phyloP scores from a whole-genome alignment of 345 rosid genomes.

The Eutrema japonicum region DNA sequence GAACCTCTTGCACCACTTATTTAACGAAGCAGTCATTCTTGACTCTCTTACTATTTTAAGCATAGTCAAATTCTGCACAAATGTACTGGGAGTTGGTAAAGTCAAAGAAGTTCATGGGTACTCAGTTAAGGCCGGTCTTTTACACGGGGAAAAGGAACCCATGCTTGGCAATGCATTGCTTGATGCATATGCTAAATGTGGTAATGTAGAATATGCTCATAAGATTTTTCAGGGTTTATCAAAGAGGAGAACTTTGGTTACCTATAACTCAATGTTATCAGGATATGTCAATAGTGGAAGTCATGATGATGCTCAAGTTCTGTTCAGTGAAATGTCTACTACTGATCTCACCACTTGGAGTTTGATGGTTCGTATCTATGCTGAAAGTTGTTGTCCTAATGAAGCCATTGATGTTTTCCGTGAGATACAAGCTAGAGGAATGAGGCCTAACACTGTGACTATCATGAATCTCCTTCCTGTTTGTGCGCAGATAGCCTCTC shows the following conservation, averaged over 20 bases:
- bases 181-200: constrained; percentile 77
- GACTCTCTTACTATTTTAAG: constrained; percentile 43
- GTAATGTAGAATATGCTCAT: constrained; percentile 58
- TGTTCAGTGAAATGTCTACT: constrained; percentile 53
- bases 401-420: constrained; percentile 61
- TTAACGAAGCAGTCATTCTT: constrained; percentile 52
- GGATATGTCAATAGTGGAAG: constrained; percentile 61
- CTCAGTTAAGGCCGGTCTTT: constrained; percentile 56
- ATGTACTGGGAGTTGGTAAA: constrained; percentile 44
- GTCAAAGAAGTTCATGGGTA: constrained; percentile 81
- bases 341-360: constrained; percentile 81
- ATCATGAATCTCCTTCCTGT: constrained; percentile 76
- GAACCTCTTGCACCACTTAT: constrained; percentile 53
- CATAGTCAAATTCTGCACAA: constrained; percentile 40
- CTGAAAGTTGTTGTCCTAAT: constrained; percentile 53
- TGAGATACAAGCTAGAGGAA: constrained; percentile 61
- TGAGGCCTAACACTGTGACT: constrained; percentile 76
- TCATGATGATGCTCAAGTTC: constrained; percentile 51
- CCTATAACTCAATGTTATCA: constrained; percentile 65
- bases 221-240: constrained; percentile 60
- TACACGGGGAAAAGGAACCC: constrained; percentile 49
- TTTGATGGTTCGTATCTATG: constrained; percentile 74
- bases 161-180: constrained; percentile 65
- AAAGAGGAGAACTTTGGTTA: constrained; percentile 55
- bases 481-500: constrained; percentile 66